Evolutionary conservation across 306 rosid genomes (phyloP), one percentile per base, ranked within the genome.

Genomic region (Dryas alaskensis): DNA sequence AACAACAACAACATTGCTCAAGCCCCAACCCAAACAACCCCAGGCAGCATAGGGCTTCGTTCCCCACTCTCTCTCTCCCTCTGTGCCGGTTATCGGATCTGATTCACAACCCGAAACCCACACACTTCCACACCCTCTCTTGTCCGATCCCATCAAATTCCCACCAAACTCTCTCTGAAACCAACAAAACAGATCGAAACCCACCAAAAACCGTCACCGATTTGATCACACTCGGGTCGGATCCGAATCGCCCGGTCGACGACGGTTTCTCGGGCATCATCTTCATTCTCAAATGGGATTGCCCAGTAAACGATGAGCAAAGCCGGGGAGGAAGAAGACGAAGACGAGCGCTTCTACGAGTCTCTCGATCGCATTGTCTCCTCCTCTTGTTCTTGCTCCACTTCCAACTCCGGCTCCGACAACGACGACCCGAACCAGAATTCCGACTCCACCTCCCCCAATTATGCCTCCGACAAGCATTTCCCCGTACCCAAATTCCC

Each of bases 281-380:
- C 79, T 82, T 80, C 93, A 78, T 72, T 82, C 72, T 76, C 82
- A 75, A 75, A 87, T 87, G 97, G 96, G 90, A 89, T 84, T 93
- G 93, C 92, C 92, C 94, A 75, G 72, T 50, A 73, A 83, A 88
- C 84, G 74, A 94, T 94, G 96, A 92, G 81, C 92, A 88, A 80
- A 79, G 77, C 89, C 68, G 74, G 68, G 58, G 80, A 77, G 50
- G 86, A 84, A 66, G 88, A 81, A 58, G 86, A 84, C 76, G 87
- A 90, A 59, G 83, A 70, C 70, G 91, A 89, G 72, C 80, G 86
- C 80, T 94, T 92, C 83, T 90, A 88, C 92, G 99, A 94, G 79
- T 88, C 99, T 42, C 85, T 86, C 67, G 98, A 92, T 87, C 97
- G 96, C 62, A 70, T 92, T 59, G 92, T 78, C 81, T 94, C 97